Conservation (phyloP, 2,329 filamentous ascomycete species). For the Thelonectria blattea region DNA sequence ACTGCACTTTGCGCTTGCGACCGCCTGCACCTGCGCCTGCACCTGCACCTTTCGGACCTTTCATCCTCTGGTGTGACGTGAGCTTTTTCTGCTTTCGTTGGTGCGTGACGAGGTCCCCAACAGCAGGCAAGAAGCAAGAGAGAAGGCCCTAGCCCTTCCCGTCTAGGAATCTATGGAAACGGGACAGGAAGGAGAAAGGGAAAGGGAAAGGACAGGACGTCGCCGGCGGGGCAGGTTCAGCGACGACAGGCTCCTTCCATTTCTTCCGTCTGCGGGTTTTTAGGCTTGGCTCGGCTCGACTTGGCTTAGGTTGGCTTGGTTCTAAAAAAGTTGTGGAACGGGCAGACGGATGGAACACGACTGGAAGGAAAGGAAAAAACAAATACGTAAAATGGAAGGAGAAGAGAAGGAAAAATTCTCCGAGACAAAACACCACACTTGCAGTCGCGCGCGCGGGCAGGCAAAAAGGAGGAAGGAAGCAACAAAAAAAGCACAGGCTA, state of each 20-base stretch:
- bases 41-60: background rate
- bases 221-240: slow-evolving; percentile 6
- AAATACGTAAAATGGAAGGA: slow-evolving; percentile 3
- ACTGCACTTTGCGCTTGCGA: no score
- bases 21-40: background rate
- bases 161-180: no score
- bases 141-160: no score
- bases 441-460: background rate
- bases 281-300: no score
- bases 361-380: slow-evolving; percentile 7
- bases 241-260: slow-evolving; percentile 5
- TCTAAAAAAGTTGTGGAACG: background rate
- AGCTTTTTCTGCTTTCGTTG: background rate
- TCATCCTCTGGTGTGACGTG: background rate
- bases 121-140: background rate
- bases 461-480: background rate
- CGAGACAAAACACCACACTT: slow-evolving; percentile 7
- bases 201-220: background rate
- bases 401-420: slow-evolving; percentile 18
- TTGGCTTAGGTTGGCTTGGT: no score
- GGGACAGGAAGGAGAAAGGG: background rate
- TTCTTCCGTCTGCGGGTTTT: background rate
- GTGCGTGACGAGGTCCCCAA: background rate
- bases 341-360: background rate
- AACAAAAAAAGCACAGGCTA: no score